phyloP scores from a whole-genome alignment of 345 rosid species.

The Nasturtium officinale region DNA sequence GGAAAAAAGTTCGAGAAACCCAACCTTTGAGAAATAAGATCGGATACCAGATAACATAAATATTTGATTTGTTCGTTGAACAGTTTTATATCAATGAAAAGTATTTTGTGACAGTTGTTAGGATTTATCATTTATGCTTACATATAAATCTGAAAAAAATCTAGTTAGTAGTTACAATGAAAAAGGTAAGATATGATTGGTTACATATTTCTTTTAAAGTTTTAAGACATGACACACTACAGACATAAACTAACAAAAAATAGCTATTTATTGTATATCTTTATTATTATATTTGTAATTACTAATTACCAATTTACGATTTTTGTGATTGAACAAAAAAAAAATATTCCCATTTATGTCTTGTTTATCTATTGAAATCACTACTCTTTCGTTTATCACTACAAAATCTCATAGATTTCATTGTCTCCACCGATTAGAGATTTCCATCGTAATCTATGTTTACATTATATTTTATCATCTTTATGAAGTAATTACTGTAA shows the following conservation, averaged over 20 bases:
- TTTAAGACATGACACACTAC: background rate
- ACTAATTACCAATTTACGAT: background rate
- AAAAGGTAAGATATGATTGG: background rate
- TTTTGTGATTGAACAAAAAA: background rate
- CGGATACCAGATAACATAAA: background rate
- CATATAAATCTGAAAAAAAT: too few relatives aligned
- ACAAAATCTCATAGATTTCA: too few relatives aligned
- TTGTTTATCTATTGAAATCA: background rate
- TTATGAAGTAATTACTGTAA: too few relatives aligned
- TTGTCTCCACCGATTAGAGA: background rate
- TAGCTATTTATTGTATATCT: background rate
- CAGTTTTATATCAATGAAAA: background rate
- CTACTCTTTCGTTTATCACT: background rate
- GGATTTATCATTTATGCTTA: too few relatives aligned
- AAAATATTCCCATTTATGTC: background rate
- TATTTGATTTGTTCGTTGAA: background rate
- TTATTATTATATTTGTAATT: background rate
- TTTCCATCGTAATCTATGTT: background rate
- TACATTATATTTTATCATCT: background rate
- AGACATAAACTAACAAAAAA: background rate
- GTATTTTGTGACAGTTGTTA: too few relatives aligned
- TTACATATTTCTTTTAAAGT: background rate
- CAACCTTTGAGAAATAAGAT: background rate
- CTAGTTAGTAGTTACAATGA: background rate
- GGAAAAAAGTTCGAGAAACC: background rate